These are phyloP conservation scores for Diversispora epigaea DNA, from an alignment of 192 early-diverging fungal species.

Conservation along the genomic window DNA sequence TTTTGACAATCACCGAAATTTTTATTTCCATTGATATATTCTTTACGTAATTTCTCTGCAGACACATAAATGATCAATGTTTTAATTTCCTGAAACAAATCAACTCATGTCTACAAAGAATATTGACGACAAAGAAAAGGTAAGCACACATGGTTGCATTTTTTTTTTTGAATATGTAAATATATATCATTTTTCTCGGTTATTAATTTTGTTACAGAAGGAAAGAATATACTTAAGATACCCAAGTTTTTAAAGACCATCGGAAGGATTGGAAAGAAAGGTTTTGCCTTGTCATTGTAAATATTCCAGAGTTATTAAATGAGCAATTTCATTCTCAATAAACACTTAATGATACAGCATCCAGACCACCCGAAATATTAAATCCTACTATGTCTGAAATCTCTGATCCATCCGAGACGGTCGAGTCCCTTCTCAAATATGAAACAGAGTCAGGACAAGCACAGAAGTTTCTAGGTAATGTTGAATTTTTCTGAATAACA, in stretches of 20 bases:
- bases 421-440: slow-evolving; percentile 5
- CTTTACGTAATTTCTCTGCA: too few species aligned
- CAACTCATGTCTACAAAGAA: too few species aligned
- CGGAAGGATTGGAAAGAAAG: neutral
- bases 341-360: neutral
- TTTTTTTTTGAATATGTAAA: neutral
- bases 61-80: too few species aligned
- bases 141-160: neutral
- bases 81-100: too few species aligned
- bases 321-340: neutral
- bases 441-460: neutral
- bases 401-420: neutral
- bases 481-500: neutral
- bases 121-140: neutral
- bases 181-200: neutral
- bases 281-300: neutral
- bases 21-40: too few species aligned
- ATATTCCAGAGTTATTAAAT: slow-evolving; percentile 1
- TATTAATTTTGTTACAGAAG: neutral
- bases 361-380: neutral
- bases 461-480: slow-evolving; percentile 9
- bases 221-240: slow-evolving; percentile 10
- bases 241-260: neutral
- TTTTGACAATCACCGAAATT: too few species aligned
- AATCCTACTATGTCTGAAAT: neutral